Conservation (phyloP, 148 eudicot species). For the Beta vulgaris region DNA sequence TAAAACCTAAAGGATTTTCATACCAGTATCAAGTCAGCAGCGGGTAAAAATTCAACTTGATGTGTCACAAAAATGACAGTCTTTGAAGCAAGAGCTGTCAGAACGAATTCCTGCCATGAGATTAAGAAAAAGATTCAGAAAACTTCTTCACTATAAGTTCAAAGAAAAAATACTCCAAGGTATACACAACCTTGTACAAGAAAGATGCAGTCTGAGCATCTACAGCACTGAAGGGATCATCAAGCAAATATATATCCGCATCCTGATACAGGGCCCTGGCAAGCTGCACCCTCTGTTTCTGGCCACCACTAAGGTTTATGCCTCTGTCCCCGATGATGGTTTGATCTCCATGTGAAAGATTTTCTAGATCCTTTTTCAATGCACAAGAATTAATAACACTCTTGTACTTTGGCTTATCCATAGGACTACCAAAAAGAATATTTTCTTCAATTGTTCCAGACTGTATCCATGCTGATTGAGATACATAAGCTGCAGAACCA, state of each 20-base stretch:
- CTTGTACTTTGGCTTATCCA: constrained; percentile 82
- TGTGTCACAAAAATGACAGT: constrained; percentile 90
- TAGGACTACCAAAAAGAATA: constrained; percentile 85
- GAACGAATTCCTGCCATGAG: constrained; percentile 71
- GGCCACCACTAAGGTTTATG: constrained; percentile 97
- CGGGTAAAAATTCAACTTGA: constrained; percentile 94
- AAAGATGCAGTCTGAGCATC: constrained; percentile 95
- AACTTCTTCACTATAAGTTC: constrained; percentile 8
- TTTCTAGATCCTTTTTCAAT: constrained; percentile 77
- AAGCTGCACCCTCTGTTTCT: constrained; percentile 97
- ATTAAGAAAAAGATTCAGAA: no score
- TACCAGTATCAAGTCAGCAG: constrained; percentile 92
- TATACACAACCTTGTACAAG: constrained; percentile 58
- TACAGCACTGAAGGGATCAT: constrained; percentile 98
- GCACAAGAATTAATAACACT: constrained; percentile 78
- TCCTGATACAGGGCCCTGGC: constrained; percentile 97
- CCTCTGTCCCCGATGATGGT: constrained; percentile 98
- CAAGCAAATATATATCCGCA: constrained; percentile 95
- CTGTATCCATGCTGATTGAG: constrained; percentile 99
- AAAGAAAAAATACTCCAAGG: constrained; percentile 11
- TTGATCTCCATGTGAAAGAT: constrained; percentile 89
- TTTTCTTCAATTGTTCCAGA: constrained; percentile 92
- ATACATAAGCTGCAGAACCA: constrained; percentile 93
- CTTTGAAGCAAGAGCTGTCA: constrained; percentile 67
- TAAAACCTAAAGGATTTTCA: constrained; percentile 8